Evolutionary conservation across 129 eudicot species (phyloP), one percentile per base, ranked within the genome.

Genomic region (Lactuca sativa): DNA sequence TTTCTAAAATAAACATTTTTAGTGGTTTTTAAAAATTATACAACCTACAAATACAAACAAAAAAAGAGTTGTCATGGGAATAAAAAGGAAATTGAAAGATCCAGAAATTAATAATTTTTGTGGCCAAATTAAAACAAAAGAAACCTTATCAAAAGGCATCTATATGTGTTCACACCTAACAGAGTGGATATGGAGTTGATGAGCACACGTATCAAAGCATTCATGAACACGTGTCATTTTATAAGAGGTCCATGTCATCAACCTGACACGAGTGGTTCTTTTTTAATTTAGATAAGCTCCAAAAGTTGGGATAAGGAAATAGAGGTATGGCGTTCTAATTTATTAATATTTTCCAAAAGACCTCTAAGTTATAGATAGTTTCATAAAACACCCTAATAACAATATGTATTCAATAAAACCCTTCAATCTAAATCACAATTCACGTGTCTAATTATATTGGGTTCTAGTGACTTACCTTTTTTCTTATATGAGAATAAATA

Each of bases 221-320:
- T 17, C 2, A 0, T n/a, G 6, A 5, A 59, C 79, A 67, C 74
- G 74, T 75, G 80, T 18, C 54, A 3, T 60, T 41, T 4, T 14
- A 0, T 75, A 5, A 67, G 31, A 33, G 69, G 80, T 58, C 62
- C 80, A 75, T 4, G 74, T 75, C 79, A 75, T 66, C 56, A 56
- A 59, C 54, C 47, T 75, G 80, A 36, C 80, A 75, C 74, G 74
- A 75, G 80, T 75, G 80, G 74, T 54, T 75, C 80, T 59, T 67
- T 57, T 75, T 75, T 36, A 48, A 75, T 75, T 67, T 59, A 59
- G 68, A 67, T 59, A 67, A 75, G 59, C 57, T 75, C 43, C 80
- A 59, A 67, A 59, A 64, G 41, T 67, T 16, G 21, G 67, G 79
- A 75, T 75, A 75, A 75, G 80, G 79, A 75, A 75, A 67, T 18